phyloP scores from a whole-genome alignment of 225 moss, liverwort and hornwort genomes.

The Bryoerythrophyllum caledonicum region DNA sequence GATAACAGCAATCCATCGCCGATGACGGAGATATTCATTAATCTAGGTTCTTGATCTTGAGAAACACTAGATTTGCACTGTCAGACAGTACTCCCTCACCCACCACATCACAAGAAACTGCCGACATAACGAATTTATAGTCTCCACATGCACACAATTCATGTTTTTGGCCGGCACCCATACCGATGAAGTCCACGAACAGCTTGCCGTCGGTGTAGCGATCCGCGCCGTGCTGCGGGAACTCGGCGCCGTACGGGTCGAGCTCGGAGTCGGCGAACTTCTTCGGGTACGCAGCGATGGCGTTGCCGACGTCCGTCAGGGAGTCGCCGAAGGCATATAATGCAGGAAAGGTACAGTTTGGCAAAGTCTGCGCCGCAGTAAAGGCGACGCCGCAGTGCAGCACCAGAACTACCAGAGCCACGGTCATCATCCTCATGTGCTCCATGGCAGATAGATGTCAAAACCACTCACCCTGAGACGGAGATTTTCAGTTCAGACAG shows the following conservation, averaged over 20 bases:
- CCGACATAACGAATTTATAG: too few relatives aligned
- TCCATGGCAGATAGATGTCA: conserved; percentile 6
- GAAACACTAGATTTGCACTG: too few relatives aligned
- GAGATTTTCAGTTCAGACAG: not conserved
- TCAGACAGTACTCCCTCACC: too few relatives aligned
- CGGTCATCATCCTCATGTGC: not conserved
- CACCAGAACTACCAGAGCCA: not conserved
- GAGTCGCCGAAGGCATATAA: conserved; percentile 49
- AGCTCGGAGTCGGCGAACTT: conserved; percentile 29
- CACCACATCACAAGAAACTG: too few relatives aligned
- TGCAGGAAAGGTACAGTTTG: conserved; percentile 39
- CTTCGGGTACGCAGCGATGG: conserved; percentile 32
- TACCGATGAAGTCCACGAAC: conserved; percentile 38
- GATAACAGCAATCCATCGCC: too few relatives aligned
- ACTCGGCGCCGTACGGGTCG: conserved; percentile 29
- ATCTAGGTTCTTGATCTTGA: too few relatives aligned
- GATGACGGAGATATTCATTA: too few relatives aligned
- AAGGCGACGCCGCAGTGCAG: conserved; percentile 9
- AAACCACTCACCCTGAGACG: not conserved
- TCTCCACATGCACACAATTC: too few relatives aligned
- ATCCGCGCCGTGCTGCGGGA: conserved; percentile 43
- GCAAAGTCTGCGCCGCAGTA: conserved; percentile 16
- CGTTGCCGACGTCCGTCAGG: conserved; percentile 43
- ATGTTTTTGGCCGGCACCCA: not conserved
- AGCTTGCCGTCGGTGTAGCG: conserved; percentile 38